Conservation (phyloP, 164 flowering plant species). For the Nelumbo lutea region DNA sequence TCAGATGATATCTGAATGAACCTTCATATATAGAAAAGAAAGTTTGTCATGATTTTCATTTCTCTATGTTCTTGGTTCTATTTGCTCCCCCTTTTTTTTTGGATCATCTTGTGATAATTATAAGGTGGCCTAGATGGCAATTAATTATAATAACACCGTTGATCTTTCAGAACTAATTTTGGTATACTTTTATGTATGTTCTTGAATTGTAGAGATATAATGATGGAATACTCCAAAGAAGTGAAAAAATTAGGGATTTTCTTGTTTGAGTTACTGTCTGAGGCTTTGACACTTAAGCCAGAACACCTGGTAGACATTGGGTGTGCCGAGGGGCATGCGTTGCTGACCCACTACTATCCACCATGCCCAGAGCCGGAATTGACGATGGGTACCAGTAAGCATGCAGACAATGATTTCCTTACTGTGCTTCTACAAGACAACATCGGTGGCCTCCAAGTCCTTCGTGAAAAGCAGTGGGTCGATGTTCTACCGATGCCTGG, state of each 20-base stretch:
- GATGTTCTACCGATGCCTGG: constrained; percentile 32
- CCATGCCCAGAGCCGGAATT: constrained; percentile 48
- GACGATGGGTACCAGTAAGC: constrained; percentile 30
- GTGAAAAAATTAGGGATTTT: constrained; percentile 12
- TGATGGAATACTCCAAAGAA: constrained; percentile 17
- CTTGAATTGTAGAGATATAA: constrained; percentile 20
- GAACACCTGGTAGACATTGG: constrained; percentile 19
- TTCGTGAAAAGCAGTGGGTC: constrained; percentile 32
- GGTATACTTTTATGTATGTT: not conserved
- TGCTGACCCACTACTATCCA: constrained; percentile 36
- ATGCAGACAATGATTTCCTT: constrained; percentile 35
- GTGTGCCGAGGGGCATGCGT: constrained; percentile 14
- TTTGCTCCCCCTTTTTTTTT: too few relatives aligned
- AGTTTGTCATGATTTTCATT: too few relatives aligned
- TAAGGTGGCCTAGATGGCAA: too few relatives aligned
- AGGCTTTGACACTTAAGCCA: constrained; percentile 24
- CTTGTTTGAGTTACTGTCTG: constrained; percentile 24
- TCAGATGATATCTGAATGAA: too few relatives aligned
- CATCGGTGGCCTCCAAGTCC: constrained; percentile 43
- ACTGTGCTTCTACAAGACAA: constrained; percentile 43
- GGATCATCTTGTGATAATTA: too few relatives aligned
- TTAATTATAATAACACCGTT: too few relatives aligned
- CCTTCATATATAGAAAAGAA: too few relatives aligned
- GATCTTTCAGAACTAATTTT: too few relatives aligned
- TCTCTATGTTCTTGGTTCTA: too few relatives aligned